Evolutionary conservation across 768 basidiomycete species (phyloP).

Genomic region (Neoboletus magnificus): DNA sequence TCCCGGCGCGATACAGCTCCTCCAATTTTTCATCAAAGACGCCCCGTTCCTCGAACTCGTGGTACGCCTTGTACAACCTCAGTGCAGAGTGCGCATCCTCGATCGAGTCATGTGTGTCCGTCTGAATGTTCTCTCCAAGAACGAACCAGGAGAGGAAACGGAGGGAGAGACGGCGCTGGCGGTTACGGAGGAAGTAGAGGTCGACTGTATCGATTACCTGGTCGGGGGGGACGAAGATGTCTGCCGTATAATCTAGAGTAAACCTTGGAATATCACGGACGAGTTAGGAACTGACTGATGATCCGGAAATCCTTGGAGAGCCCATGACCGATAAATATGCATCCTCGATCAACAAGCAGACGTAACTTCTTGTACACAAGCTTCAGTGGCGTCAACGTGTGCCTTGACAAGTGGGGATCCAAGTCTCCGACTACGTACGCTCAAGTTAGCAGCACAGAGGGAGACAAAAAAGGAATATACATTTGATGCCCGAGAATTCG

Average conservation of each 20-base stretch:
- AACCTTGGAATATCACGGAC: neutral
- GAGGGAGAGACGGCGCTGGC: constrained; percentile 86
- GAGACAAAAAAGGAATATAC: constrained; percentile 43
- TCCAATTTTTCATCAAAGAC: constrained; percentile 87
- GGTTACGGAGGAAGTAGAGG: constrained; percentile 79
- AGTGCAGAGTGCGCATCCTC: constrained; percentile 91
- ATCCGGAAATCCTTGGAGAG: constrained; percentile 97
- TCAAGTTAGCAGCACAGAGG: neutral
- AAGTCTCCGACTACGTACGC: constrained; percentile 76
- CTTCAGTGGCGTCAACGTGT: constrained; percentile 93
- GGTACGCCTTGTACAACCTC: constrained; percentile 78
- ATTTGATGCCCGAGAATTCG: constrained; percentile 93
- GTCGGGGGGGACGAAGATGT: constrained; percentile 92
- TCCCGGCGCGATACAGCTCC: constrained; percentile 74
- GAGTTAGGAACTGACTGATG: constrained; percentile 66
- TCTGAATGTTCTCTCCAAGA: constrained; percentile 89
- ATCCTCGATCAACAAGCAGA: constrained; percentile 88
- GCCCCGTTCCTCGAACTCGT: constrained; percentile 68
- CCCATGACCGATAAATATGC: constrained; percentile 96
- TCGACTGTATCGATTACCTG: constrained; percentile 98
- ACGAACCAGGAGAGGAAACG: constrained; percentile 94
- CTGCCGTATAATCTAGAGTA: constrained; percentile 38
- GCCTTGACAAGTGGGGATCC: constrained; percentile 74
- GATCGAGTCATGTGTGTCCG: constrained; percentile 95
- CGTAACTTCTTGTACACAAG: constrained; percentile 98